Evolutionary conservation across 805 yeast species (phyloP).

Genomic region (Naumovozyma dairenensis): DNA sequence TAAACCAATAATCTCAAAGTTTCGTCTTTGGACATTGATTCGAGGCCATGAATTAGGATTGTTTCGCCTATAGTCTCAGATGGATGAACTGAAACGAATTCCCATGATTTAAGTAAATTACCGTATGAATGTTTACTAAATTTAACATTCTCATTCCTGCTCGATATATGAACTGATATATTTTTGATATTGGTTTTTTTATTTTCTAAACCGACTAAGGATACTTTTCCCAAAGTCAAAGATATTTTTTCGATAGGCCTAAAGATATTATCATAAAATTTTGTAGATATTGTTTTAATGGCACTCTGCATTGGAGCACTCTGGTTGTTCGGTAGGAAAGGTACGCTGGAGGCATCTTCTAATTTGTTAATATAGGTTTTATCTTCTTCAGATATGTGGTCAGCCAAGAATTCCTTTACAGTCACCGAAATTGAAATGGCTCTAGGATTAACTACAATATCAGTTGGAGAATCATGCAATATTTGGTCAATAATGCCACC

Average conservation of each 20-base stretch:
- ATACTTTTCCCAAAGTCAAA: conserved; percentile 42
- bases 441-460: conserved; percentile 73
- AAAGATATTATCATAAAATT: conserved; percentile 51
- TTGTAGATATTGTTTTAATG: conserved; percentile 42
- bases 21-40: conserved; percentile 41
- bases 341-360: too few species aligned
- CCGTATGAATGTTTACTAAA: conserved; percentile 68
- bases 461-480: conserved; percentile 61
- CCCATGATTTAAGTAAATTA: conserved; percentile 44
- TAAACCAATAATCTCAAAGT: conserved; percentile 45
- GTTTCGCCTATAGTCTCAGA: conserved; percentile 67
- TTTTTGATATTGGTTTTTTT: conserved; percentile 16
- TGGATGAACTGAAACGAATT: conserved; percentile 60
- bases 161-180: conserved; percentile 20
- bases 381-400: conserved; percentile 16
- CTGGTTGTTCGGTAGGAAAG: too few species aligned
- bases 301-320: conserved; percentile 51
- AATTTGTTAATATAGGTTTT: background rate
- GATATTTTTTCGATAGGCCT: conserved; percentile 52
- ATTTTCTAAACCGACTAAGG: conserved; percentile 9
- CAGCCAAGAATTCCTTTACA: conserved; percentile 61
- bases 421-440: conserved; percentile 62
- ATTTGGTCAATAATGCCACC: conserved; percentile 77
- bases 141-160: conserved; percentile 37
- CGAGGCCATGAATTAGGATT: conserved; percentile 52